Conservation (phyloP, 2,329 filamentous ascomycete species). For the Aschersonia sp. region DNA sequence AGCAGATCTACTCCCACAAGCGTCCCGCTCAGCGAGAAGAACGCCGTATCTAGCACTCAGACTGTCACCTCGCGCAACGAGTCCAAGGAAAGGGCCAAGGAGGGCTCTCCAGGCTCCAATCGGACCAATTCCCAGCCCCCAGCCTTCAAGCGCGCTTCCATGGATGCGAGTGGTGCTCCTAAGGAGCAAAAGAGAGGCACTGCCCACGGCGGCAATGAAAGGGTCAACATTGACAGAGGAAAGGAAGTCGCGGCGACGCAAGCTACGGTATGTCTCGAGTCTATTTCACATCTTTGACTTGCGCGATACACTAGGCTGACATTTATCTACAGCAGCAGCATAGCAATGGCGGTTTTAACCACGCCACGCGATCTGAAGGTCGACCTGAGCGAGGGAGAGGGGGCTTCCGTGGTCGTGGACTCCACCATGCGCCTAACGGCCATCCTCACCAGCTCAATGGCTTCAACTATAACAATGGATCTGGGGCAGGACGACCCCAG, state of each 20-base stretch:
- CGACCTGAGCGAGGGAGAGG: slow-evolving; percentile 27
- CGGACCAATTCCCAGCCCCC: slow-evolving; percentile 21
- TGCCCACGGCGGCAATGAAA: slow-evolving; percentile 18
- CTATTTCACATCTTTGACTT: neutral
- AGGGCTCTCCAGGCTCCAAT: slow-evolving; percentile 16
- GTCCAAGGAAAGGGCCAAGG: slow-evolving; percentile 19
- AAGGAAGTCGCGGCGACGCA: slow-evolving; percentile 22
- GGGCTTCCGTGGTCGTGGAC: slow-evolving; percentile 29
- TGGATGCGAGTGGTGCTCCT: slow-evolving; percentile 20
- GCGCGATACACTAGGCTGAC: neutral
- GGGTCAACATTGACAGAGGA: slow-evolving; percentile 21
- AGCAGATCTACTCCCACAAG: slow-evolving; percentile 19
- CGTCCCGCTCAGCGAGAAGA: slow-evolving; percentile 22
- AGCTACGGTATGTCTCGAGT: slow-evolving; percentile 15
- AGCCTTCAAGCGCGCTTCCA: slow-evolving; percentile 27
- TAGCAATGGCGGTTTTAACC: slow-evolving; percentile 3
- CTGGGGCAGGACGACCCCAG: slow-evolving; percentile 17
- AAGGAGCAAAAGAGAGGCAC: slow-evolving; percentile 33
- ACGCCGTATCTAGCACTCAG: slow-evolving; percentile 11
- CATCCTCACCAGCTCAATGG: slow-evolving; percentile 18
- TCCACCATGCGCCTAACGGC: slow-evolving; percentile 21
- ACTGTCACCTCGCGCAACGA: slow-evolving; percentile 17
- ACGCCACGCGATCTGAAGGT: slow-evolving; percentile 20
- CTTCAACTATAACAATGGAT: slow-evolving; percentile 18
- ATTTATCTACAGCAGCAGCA: neutral